These are phyloP conservation scores for Cryptococcus sp. DNA, from an alignment of 1,284 basidiomycete genomes.

Conservation along the genomic window DNA sequence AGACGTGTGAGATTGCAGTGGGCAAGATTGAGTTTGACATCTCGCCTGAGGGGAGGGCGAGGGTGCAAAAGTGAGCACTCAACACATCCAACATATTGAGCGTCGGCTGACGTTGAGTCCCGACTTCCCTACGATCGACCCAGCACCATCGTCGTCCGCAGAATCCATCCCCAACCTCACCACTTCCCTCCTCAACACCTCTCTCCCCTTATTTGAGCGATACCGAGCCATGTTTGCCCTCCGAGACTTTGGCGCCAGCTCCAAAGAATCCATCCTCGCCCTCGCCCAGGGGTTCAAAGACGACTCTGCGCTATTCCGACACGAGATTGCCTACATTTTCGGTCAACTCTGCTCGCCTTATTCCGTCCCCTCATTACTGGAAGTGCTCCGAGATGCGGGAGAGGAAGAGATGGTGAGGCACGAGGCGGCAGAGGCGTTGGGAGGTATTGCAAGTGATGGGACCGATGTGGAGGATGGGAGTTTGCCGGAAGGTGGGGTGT, in stretches of 20 bases:
- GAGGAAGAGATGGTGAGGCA: conserved; percentile 99
- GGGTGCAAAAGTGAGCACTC: conserved; percentile 37
- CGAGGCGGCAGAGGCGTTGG: conserved; percentile 96
- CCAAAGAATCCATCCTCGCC: conserved; percentile 69
- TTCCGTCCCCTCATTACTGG: conserved; percentile 77
- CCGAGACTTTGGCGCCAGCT: conserved; percentile 71
- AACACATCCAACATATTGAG: neutral
- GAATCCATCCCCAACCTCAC: conserved; percentile 53
- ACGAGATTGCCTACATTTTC: conserved; percentile 97
- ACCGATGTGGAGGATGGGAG: conserved; percentile 27
- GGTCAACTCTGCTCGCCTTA: conserved; percentile 88
- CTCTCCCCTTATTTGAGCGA: conserved; percentile 77
- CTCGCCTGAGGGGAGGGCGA: conserved; percentile 46
- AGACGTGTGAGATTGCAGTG: conserved; percentile 97
- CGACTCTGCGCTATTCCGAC: conserved; percentile 84
- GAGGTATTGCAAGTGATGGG: conserved; percentile 86
- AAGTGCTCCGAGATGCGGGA: conserved; percentile 62
- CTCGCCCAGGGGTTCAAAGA: conserved; percentile 85
- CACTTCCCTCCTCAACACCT: conserved; percentile 61
- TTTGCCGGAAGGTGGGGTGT: conserved; percentile 53
- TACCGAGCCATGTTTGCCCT: conserved; percentile 99
- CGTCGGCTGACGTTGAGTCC: conserved; percentile 42
- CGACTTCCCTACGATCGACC: conserved; percentile 86
- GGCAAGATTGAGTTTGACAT: conserved; percentile 92
- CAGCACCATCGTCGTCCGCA: conserved; percentile 61